Evolutionary conservation across 768 basidiomycete genomes (phyloP).

Genomic region (Sutorius australiensis): DNA sequence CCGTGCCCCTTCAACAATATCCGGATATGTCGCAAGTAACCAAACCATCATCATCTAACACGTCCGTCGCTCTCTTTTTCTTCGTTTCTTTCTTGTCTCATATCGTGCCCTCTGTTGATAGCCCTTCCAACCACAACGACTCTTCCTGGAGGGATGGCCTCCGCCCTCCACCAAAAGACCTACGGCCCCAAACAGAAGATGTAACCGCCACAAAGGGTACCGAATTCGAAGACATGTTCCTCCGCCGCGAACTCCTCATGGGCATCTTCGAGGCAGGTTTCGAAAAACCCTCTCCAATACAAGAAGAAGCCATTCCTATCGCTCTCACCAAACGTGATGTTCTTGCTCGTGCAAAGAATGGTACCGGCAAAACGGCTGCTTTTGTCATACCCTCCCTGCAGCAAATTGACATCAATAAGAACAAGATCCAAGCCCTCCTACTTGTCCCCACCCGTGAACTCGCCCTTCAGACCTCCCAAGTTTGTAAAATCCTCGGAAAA

Average conservation of each 20-base stretch:
- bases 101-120: slow-evolving; percentile 7
- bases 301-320: slow-evolving; percentile 97
- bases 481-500: slow-evolving; percentile 95
- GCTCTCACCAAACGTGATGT: slow-evolving; percentile 92
- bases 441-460: slow-evolving; percentile 99
- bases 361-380: slow-evolving; percentile 97
- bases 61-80: slow-evolving; percentile 16
- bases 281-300: slow-evolving; percentile 95
- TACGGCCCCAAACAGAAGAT: slow-evolving; percentile 95
- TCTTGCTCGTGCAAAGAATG: slow-evolving; percentile 93
- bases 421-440: slow-evolving; percentile 93
- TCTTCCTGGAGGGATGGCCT: slow-evolving; percentile 72
- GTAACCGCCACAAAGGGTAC: slow-evolving; percentile 90
- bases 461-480: slow-evolving; percentile 97
- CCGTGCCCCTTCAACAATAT: slow-evolving; percentile 7
- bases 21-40: slow-evolving; percentile 31
- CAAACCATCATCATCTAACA: slow-evolving; percentile 32
- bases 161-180: slow-evolving; percentile 84
- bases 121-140: slow-evolving; percentile 30
- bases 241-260: slow-evolving; percentile 95
- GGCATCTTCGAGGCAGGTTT: slow-evolving; percentile 99
- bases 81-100: background rate
- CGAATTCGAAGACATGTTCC: slow-evolving; percentile 93
- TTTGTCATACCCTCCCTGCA: slow-evolving; percentile 98
- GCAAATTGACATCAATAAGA: slow-evolving; percentile 77